Percentiles rank a stretch among this genome's conserved stretches.
Conservation (phyloP, 257 asterid genomes). For the Petrea volubilis region DNA sequence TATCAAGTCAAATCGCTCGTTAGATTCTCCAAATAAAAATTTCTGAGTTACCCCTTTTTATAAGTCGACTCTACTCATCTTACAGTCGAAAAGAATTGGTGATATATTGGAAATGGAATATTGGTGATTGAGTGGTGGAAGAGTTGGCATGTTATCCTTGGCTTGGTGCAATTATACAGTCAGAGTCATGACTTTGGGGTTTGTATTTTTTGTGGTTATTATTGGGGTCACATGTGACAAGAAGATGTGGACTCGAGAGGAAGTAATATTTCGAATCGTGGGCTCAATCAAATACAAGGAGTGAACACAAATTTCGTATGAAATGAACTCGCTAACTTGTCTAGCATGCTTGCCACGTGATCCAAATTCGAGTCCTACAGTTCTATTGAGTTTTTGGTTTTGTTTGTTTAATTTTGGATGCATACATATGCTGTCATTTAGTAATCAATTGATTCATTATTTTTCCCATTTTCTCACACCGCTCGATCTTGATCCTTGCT, state of each 20-base stretch:
- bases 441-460: too few species aligned
- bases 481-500: too few species aligned
- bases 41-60: too few species aligned
- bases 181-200: neutral
- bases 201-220: neutral
- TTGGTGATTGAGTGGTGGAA: neutral
- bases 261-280: neutral
- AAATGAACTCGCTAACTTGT: neutral
- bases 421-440: too few species aligned
- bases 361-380: too few species aligned
- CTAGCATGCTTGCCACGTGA: neutral
- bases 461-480: too few species aligned
- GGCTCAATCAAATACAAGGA: neutral
- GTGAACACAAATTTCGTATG: neutral
- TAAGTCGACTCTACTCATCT: neutral
- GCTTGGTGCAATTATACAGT: neutral
- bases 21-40: too few species aligned
- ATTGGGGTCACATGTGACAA: neutral
- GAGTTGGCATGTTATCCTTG: neutral
- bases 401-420: too few species aligned
- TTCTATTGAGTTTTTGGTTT: too few species aligned
- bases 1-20: too few species aligned
- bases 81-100: too few species aligned
- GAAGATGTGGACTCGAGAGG: neutral
- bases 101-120: neutral